phyloP scores from a whole-genome alignment of 345 rosid genomes.

The Eutrema heterophyllum region DNA sequence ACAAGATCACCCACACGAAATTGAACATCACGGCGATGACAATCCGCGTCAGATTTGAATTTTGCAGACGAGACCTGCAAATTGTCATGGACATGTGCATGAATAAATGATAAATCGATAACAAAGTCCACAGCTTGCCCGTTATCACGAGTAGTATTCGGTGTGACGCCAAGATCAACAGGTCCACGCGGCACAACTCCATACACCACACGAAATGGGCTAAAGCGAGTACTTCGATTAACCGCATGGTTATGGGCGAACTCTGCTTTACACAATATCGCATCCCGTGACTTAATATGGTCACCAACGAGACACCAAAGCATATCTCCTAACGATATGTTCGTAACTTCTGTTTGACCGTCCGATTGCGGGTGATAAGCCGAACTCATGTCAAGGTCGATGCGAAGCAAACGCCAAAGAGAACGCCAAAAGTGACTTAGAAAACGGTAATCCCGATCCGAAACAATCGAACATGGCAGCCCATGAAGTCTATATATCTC shows the following conservation, averaged over 20 bases:
- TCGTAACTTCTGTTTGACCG: neutral
- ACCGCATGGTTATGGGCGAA: neutral
- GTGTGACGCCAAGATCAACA: neutral
- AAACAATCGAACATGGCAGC: neutral
- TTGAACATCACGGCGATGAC: neutral
- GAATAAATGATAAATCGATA: neutral
- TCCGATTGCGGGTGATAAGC: neutral
- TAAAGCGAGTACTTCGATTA: accelerated
- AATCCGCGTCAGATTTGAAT: neutral
- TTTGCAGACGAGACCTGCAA: neutral
- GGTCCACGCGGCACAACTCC: neutral
- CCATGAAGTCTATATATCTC: neutral
- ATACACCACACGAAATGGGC: neutral
- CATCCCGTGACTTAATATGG: neutral
- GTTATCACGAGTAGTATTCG: neutral
- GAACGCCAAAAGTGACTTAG: neutral
- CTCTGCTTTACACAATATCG: neutral
- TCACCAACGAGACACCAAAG: neutral
- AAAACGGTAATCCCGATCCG: accelerated
- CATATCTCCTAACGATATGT: neutral
- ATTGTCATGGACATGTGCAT: neutral
- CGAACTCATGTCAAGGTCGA: neutral
- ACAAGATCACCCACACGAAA: neutral
- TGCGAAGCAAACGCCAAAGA: neutral
- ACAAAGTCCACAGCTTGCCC: neutral